Base-by-base conservation (phyloP, 768 basidiomycete species). In the Pisolithus orientalis region DNA sequence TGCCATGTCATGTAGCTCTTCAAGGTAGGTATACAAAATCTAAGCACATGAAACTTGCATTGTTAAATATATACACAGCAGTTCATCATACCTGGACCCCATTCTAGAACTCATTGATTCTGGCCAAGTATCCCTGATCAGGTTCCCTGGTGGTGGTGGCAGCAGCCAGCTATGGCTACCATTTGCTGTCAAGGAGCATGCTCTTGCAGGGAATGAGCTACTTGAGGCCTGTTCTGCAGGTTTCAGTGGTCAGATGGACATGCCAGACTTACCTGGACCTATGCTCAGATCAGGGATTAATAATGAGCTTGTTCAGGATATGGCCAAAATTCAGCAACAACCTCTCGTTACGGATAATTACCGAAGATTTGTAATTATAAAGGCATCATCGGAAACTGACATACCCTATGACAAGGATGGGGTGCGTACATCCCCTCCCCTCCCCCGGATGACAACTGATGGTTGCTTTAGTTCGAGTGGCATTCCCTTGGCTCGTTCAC, bases 361-460 rank as follows among this genome's bases (percentile, higher is more conserved):
- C 60, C 78, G 88, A 27, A 79, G 88, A 27, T 90, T 79, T 65
- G 80, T 86, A 10, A 73, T 86, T 1, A 67, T 90, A 37, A 74
- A 63, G 58, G 69, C 71, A 45, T 61, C 67, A 42, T 65, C 61
- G 32, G 70, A 76, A 56, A 54, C 51, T 10, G 52, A 54, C 29
- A 53, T 60, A 39, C 50, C 58, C 48, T 55, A 50, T 50, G 63
- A 72, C 42, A 65, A 62, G 44, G 63, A 71, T 53, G 82, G 78
- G 53, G 85, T 87, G 61, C 50, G 82, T 76, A 5, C 25, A 25
- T 44, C 45, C 45, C 21, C 40, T 39, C 34, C 11, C 47, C 46
- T 53, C 6, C 48, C 17, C 4, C 28, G 45, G 39, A 49, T 43
- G 53, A 57, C 49, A 14, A 25, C 50, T 43, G 27, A 10, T 59